Evolutionary conservation across 371 early-diverging fungal species (phyloP), one percentile per base, ranked within the genome.

Genomic region (Fennellomyces sp.): DNA sequence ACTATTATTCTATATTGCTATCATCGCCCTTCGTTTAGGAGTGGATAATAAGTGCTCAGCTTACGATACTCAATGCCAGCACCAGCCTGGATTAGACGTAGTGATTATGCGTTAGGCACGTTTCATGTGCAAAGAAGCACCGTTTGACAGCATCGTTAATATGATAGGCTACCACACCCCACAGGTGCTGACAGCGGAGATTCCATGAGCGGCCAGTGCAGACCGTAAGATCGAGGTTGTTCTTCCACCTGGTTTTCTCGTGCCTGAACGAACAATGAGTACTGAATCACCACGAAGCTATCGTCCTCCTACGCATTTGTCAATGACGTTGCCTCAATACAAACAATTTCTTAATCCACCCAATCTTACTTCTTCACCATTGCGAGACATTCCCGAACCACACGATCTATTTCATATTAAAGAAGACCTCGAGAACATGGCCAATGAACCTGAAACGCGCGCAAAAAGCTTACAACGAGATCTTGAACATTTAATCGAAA

Each of bases 381-480:
- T 61, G 29, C 12, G 64, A 49, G 53, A 65, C 67, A 49, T 67
- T 58, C 77, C 77, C n/a, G 67, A 69, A 38, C 61, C 63, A 17
- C 49, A 55, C 15, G 69, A 76, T 60, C 61, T 76, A 1, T 54
- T 66, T n/a, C 50, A 48, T 12, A 69, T 76, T 15, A 70, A 71
- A 52, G 60, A 60, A 27, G 72, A 76, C 60, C 52, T 76, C 29
- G 77, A 76, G 41, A 49, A 53, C 8, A 52, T 73, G 36, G 36
- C 70, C 6, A 51, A 64, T 10, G 51, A 52, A 27, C 42, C 77
- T 8, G 68, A 71, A 48, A 60, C 31, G 2, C 64, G 77, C 33
- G 49, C 52, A 0, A 54, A 58, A 31, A 53, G 58, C 26, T 50
- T 75, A 13, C 65, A 67, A 58, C 52, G 51, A 51, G 75, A 68